These are phyloP conservation scores for Barnettozyma pratensis DNA, from an alignment of 805 yeast genomes.

Conservation along the genomic window DNA sequence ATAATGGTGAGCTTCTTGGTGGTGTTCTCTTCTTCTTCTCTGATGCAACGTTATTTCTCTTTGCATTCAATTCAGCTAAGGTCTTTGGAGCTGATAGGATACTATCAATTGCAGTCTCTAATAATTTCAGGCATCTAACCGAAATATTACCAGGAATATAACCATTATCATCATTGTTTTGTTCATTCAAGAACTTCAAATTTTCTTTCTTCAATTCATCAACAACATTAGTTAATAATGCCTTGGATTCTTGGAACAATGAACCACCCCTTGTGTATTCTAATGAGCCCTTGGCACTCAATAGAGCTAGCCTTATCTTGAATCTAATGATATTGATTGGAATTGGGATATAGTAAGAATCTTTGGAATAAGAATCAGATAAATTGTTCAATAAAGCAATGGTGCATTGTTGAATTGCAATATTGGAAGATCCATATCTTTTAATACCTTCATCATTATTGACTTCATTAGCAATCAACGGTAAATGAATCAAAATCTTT, in stretches of 20 bases:
- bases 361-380: slow-evolving; percentile 34
- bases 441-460: slow-evolving; percentile 10
- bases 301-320: slow-evolving; percentile 54
- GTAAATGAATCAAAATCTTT: slow-evolving; percentile 58
- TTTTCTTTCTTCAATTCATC: slow-evolving; percentile 45
- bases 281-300: slow-evolving; percentile 70
- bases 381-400: slow-evolving; percentile 53
- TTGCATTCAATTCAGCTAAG: background rate
- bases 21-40: slow-evolving; percentile 13
- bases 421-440: slow-evolving; percentile 51
- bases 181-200: slow-evolving; percentile 27
- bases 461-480: slow-evolving; percentile 43
- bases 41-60: slow-evolving; percentile 5
- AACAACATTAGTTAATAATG: slow-evolving; percentile 45
- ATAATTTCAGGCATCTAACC: slow-evolving; percentile 45
- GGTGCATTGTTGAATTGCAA: slow-evolving; percentile 65
- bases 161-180: slow-evolving; percentile 5
- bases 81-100: slow-evolving; percentile 46
- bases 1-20: slow-evolving; percentile 13
- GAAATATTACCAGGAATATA: slow-evolving; percentile 61
- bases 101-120: slow-evolving; percentile 56
- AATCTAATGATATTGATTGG: slow-evolving; percentile 62
- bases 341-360: slow-evolving; percentile 47
- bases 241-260: slow-evolving; percentile 63
- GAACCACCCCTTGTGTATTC: slow-evolving; percentile 85